phyloP scores from a whole-genome alignment of 2,329 filamentous ascomycete species.

The Metarhizium robertsii region DNA sequence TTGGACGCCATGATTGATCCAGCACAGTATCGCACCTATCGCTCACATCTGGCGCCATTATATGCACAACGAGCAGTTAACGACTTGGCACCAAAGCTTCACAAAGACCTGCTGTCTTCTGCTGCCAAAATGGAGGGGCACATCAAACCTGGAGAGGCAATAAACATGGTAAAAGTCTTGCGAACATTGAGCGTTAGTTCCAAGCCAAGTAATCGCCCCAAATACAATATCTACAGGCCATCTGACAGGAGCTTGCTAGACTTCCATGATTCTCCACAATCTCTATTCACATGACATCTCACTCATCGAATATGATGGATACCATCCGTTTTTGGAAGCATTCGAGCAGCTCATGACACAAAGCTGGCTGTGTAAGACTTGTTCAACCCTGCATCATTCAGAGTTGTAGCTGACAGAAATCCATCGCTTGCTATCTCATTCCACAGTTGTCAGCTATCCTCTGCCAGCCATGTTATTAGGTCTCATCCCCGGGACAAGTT shows the following conservation, averaged over 20 bases:
- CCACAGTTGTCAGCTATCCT: too few relatives aligned
- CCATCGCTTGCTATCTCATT: too few relatives aligned
- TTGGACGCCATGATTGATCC: slow-evolving; percentile 3
- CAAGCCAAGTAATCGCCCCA: too few relatives aligned
- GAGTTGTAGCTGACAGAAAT: too few relatives aligned
- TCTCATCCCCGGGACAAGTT: too few relatives aligned
- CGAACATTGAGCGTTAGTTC: too few relatives aligned
- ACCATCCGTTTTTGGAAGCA: slow-evolving; percentile 1
- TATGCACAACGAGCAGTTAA: neutral
- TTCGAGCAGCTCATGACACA: slow-evolving; percentile 1
- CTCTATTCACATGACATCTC: neutral
- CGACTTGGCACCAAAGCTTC: too few relatives aligned
- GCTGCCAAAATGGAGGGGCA: too few relatives aligned
- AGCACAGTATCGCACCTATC: neutral
- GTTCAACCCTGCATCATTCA: neutral
- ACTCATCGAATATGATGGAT: neutral
- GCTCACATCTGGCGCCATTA: neutral
- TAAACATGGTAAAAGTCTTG: too few relatives aligned
- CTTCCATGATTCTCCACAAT: slow-evolving; percentile 2
- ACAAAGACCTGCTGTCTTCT: too few relatives aligned
- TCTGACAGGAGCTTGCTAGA: neutral
- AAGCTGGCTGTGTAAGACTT: slow-evolving; percentile 2
- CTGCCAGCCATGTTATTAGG: too few relatives aligned
- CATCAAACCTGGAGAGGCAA: too few relatives aligned
- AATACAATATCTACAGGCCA: neutral